phyloP scores from a whole-genome alignment of 352 stramenopile genomes.

The Phytophthora sp. region DNA sequence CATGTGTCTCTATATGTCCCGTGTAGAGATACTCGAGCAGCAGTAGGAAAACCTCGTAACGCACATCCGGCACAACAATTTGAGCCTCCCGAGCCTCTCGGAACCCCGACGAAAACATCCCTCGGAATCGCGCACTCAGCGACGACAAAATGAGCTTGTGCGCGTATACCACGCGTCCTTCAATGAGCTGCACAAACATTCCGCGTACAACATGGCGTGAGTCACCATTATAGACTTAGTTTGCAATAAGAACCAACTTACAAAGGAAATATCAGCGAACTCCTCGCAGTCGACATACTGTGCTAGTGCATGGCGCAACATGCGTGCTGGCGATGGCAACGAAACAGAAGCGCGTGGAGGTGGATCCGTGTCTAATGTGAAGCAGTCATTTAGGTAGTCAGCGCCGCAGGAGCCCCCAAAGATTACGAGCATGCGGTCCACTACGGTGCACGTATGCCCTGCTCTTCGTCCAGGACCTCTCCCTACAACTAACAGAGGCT shows the following conservation, averaged over 20 bases:
- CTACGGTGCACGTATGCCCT: slow-evolving; percentile 94
- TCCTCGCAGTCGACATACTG: slow-evolving; percentile 93
- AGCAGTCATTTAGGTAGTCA: slow-evolving; percentile 96
- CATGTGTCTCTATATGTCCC: slow-evolving; percentile 52
- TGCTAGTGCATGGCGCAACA: slow-evolving; percentile 77
- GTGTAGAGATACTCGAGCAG: slow-evolving; percentile 97
- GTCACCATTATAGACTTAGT: too few relatives aligned
- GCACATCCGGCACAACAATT: slow-evolving; percentile 92
- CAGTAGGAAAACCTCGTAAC: slow-evolving; percentile 90
- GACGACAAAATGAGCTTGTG: slow-evolving; percentile 95
- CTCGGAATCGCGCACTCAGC: slow-evolving; percentile 93
- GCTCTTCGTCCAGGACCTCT: slow-evolving; percentile 88
- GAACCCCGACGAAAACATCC: slow-evolving; percentile 95
- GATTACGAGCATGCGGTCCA: slow-evolving; percentile 93
- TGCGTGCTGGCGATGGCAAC: slow-evolving; percentile 64
- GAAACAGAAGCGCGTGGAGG: slow-evolving; percentile 85
- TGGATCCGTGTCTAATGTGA: slow-evolving; percentile 95
- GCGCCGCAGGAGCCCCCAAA: slow-evolving; percentile 93
- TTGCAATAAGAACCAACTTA: slow-evolving; percentile 33
- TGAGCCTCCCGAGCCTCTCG: slow-evolving; percentile 79
- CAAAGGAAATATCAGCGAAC: slow-evolving; percentile 96
- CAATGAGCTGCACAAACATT: slow-evolving; percentile 80
- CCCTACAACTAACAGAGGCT: slow-evolving; percentile 89
- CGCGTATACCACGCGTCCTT: slow-evolving; percentile 91
- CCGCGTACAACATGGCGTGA: too few relatives aligned